A percentile compares a stretch with the other conserved stretches of the same genome.
phyloP scores from a whole-genome alignment of 805 yeast species.

The Nakazawaea anatomiae region DNA sequence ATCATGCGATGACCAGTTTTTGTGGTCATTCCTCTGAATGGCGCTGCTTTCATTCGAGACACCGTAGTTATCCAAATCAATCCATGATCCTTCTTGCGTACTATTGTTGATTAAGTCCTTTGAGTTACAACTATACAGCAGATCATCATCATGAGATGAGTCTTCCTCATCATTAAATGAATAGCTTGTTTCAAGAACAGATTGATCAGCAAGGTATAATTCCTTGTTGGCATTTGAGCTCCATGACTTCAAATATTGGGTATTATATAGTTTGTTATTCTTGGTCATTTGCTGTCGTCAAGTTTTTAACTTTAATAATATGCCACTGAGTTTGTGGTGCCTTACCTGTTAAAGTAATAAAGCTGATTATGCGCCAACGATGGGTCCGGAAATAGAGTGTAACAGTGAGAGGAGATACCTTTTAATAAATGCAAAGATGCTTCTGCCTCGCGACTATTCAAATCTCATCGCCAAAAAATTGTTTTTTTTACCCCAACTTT shows the following conservation, averaged over 20 bases:
- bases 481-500: neutral
- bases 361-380: too few species aligned
- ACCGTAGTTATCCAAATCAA: neutral
- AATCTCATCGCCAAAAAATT: neutral
- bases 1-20: neutral
- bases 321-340: too few species aligned
- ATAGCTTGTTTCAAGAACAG: conserved; percentile 6
- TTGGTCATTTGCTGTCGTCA: neutral
- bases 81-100: conserved; percentile 4
- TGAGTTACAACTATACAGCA: neutral
- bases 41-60: neutral
- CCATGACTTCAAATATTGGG: conserved; percentile 8
- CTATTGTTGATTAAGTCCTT: neutral
- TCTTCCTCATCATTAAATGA: neutral
- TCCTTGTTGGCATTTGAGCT: conserved; percentile 8
- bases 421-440: neutral
- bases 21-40: neutral
- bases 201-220: neutral
- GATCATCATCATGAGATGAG: neutral
- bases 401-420: too few species aligned
- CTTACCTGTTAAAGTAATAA: too few species aligned
- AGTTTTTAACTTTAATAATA: too few species aligned
- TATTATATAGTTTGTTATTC: conserved; percentile 1
- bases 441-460: neutral
- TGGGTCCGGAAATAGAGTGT: too few species aligned